Evolutionary conservation across 2,329 filamentous ascomycete species (phyloP).

Genomic region (Alternaria arborescens): DNA sequence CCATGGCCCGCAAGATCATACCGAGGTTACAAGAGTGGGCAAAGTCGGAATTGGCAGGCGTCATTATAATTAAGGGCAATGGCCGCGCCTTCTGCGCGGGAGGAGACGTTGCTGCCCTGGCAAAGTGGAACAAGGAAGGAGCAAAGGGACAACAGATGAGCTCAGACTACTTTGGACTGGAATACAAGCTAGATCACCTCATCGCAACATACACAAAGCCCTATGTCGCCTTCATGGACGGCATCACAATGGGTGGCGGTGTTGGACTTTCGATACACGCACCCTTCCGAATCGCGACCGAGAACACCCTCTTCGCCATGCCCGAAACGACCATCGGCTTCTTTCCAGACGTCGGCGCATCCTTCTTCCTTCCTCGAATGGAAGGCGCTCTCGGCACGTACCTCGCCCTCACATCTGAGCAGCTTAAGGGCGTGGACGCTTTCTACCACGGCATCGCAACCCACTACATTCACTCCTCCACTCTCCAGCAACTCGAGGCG

Average conservation of each 20-base stretch:
- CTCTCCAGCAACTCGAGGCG: conserved; percentile 79
- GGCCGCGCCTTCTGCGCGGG: conserved; percentile 91
- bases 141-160: conserved; percentile 76
- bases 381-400: conserved; percentile 89
- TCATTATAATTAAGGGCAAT: conserved; percentile 89
- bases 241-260: conserved; percentile 97
- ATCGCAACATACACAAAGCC: conserved; percentile 95
- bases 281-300: conserved; percentile 94
- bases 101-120: conserved; percentile 86
- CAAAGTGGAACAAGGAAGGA: conserved; percentile 73
- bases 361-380: conserved; percentile 93
- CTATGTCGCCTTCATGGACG: conserved; percentile 95
- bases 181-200: conserved; percentile 95
- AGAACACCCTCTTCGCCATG: conserved; percentile 96
- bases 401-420: conserved; percentile 88
- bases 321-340: conserved; percentile 98
- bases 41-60: conserved; percentile 92
- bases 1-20: conserved; percentile 94
- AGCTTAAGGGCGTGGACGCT: conserved; percentile 80
- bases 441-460: conserved; percentile 94
- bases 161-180: conserved; percentile 85
- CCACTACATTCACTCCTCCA: conserved; percentile 93
- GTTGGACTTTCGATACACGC: conserved; percentile 94
- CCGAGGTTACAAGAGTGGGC: conserved; percentile 91
- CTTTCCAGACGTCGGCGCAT: conserved; percentile 97